Conservation (phyloP, 495 filamentous ascomycete genomes). For the Alectoria sarmentosa region DNA sequence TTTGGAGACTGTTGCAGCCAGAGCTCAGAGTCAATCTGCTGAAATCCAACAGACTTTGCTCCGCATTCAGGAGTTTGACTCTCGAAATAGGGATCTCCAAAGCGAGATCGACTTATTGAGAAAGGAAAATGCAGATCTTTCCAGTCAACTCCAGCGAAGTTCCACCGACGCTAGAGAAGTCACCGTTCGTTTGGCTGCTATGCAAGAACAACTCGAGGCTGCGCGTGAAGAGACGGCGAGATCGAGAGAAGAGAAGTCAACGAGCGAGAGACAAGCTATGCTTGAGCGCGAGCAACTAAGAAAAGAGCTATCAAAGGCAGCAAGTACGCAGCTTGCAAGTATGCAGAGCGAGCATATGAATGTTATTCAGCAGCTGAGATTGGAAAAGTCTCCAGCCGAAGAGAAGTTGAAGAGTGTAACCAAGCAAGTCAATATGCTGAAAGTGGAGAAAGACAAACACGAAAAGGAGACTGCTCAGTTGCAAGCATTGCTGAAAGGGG, state of each 20-base stretch:
- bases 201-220: conserved; percentile 11
- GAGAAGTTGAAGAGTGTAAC: conserved; percentile 6
- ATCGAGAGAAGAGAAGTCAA: conserved; percentile 5
- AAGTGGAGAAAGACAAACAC: conserved; percentile 5
- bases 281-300: conserved; percentile 1
- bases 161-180: background rate
- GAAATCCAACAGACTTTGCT: conserved; percentile 10
- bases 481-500: conserved; percentile 1
- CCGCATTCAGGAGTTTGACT: conserved; percentile 22
- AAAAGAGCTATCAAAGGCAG: background rate
- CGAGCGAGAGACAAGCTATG: conserved; percentile 5
- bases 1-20: conserved; percentile 13
- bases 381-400: background rate
- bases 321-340: conserved; percentile 3
- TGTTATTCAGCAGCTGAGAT: conserved; percentile 7
- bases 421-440: conserved; percentile 1
- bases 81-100: conserved; percentile 11
- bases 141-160: conserved; percentile 5
- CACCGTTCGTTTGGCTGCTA: background rate
- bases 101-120: background rate
- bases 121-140: conserved; percentile 11
- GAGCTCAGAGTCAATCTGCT: conserved; percentile 1
- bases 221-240: background rate
- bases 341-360: conserved; percentile 11
- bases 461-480: conserved; percentile 4